Conservation (phyloP, 2,329 filamentous ascomycete species). For the Furcasterigmium sp. region DNA sequence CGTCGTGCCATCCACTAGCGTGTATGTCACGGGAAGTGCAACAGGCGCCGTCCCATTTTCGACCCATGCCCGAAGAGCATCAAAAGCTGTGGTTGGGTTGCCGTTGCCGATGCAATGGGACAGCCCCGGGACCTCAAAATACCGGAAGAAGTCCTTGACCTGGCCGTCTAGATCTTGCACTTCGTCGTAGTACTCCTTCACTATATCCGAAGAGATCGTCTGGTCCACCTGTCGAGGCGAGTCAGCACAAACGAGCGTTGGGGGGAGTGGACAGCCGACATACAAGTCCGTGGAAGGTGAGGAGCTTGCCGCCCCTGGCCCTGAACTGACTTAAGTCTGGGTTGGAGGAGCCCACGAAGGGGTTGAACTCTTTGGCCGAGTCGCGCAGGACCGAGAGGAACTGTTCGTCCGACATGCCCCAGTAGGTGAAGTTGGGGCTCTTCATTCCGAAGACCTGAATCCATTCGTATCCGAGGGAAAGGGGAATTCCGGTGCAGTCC, state of each 20-base stretch:
- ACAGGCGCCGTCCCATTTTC: conserved; percentile 22
- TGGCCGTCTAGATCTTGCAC: conserved; percentile 13
- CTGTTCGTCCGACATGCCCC: neutral
- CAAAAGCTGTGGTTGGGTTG: conserved; percentile 17
- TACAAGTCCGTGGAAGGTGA: conserved; percentile 1
- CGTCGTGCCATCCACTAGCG: neutral
- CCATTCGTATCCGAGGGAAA: neutral
- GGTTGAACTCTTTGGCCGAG: conserved; percentile 8
- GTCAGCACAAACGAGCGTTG: neutral
- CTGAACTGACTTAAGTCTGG: conserved; percentile 22
- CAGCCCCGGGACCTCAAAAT: conserved; percentile 25
- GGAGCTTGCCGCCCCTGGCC: conserved; percentile 27
- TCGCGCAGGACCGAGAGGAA: conserved; percentile 1
- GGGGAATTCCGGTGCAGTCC: neutral
- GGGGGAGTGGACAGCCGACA: neutral
- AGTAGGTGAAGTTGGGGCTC: neutral
- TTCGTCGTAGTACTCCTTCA: conserved; percentile 20
- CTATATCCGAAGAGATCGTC: conserved; percentile 9
- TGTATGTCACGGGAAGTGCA: neutral
- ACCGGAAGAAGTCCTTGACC: conserved; percentile 22
- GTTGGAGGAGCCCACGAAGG: conserved; percentile 19
- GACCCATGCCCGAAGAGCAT: conserved; percentile 21
- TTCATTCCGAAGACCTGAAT: conserved; percentile 4
- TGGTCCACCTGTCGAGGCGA: conserved; percentile 11
- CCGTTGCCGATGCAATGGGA: conserved; percentile 24